Conservation (phyloP, 2,329 filamentous ascomycete genomes). For the Delphinella strobiligena region DNA sequence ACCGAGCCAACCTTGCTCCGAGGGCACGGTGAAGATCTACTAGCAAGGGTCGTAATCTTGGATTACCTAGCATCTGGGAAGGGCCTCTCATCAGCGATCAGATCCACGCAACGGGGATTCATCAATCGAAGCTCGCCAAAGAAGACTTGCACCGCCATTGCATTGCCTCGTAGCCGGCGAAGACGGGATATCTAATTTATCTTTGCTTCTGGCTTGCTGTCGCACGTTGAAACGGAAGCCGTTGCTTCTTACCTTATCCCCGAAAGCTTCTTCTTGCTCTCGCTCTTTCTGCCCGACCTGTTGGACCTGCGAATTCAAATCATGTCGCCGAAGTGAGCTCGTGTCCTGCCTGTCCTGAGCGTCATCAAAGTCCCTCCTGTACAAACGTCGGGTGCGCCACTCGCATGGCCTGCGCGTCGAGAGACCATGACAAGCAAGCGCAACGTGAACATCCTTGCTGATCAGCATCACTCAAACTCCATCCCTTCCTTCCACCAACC, state of each 20-base stretch:
- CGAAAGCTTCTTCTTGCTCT: conserved; percentile 1
- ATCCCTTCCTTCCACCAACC: neutral
- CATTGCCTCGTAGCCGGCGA: too few species aligned
- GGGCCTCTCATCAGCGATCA: neutral
- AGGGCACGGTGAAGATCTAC: neutral
- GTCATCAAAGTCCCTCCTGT: neutral
- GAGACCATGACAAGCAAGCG: neutral
- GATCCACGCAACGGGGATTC: neutral
- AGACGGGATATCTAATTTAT: conserved; percentile 3
- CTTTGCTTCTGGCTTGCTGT: conserved; percentile 1
- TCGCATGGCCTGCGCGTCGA: conserved; percentile 1
- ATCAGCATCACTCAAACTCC: conserved; percentile 6
- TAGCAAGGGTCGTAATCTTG: neutral
- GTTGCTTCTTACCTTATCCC: neutral
- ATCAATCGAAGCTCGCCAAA: neutral
- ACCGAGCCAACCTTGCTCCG: neutral
- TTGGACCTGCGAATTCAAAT: neutral
- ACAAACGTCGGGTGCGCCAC: conserved; percentile 7
- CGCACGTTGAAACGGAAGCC: neutral
- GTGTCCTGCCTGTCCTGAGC: conserved; percentile 1
- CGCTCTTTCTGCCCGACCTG: neutral
- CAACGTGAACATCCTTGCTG: conserved; percentile 1
- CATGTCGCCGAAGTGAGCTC: neutral
- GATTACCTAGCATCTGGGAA: neutral
- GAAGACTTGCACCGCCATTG: too few species aligned